A percentile compares a stretch with the other conserved stretches of the same genome.
These are phyloP conservation scores for Phytopythium montanum DNA, from an alignment of 352 stramenopile species.

Conservation along the genomic window DNA sequence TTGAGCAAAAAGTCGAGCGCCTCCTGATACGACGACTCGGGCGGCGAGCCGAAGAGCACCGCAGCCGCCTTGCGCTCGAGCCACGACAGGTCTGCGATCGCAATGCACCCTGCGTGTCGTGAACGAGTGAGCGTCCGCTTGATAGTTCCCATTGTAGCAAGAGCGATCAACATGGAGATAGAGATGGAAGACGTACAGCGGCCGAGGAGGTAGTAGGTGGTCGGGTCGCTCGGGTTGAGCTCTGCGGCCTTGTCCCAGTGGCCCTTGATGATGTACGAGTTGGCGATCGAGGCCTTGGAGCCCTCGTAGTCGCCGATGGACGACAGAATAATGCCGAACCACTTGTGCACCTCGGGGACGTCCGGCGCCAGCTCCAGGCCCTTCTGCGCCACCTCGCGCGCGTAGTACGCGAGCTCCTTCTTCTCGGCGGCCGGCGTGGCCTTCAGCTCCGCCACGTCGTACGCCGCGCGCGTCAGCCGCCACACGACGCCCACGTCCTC, in stretches of 20 bases:
- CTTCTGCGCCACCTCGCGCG: conserved; percentile 54
- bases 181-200: conserved; percentile 33
- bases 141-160: neutral
- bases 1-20: conserved; percentile 72
- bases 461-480: conserved; percentile 57
- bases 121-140: neutral
- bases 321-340: conserved; percentile 82
- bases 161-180: too few relatives aligned
- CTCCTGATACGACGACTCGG: conserved; percentile 80
- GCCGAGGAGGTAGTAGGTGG: conserved; percentile 75
- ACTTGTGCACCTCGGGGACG: conserved; percentile 75
- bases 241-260: conserved; percentile 76
- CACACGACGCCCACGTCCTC: conserved; percentile 62
- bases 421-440: conserved; percentile 57
- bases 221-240: conserved; percentile 71
- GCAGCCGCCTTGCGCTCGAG: conserved; percentile 80
- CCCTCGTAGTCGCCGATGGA: conserved; percentile 84
- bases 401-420: conserved; percentile 73
- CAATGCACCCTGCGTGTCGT: conserved; percentile 55
- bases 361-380: conserved; percentile 48
- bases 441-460: conserved; percentile 60
- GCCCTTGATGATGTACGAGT: conserved; percentile 78
- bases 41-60: conserved; percentile 77
- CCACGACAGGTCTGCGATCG: conserved; percentile 83
- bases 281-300: conserved; percentile 80